A percentile compares a stretch with the other conserved stretches of the same genome.
Evolutionary conservation across 1,284 basidiomycete species (phyloP).

Genomic region (Tilletia horrida): DNA sequence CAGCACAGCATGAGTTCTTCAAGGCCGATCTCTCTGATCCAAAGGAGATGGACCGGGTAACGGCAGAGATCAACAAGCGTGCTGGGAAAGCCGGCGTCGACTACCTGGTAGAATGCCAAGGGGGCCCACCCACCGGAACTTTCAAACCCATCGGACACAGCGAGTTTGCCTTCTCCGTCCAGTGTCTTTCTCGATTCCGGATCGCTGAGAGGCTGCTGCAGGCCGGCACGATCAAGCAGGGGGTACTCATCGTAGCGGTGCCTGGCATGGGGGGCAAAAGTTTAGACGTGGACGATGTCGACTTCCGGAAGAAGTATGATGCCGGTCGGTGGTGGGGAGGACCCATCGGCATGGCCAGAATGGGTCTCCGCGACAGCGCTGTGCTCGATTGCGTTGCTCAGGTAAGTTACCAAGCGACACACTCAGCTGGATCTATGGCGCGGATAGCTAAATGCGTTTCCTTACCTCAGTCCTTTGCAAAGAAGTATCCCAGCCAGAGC

Average conservation of each 20-base stretch:
- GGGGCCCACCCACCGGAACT: slow-evolving; percentile 24
- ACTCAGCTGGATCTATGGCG: too few relatives aligned
- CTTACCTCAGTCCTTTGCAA: slow-evolving; percentile 21
- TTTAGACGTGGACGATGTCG: slow-evolving; percentile 47
- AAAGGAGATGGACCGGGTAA: slow-evolving; percentile 40
- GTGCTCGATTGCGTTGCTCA: slow-evolving; percentile 37
- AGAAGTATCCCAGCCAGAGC: slow-evolving; percentile 36
- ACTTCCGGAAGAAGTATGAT: slow-evolving; percentile 33
- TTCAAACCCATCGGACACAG: slow-evolving; percentile 25
- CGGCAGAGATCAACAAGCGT: slow-evolving; percentile 32
- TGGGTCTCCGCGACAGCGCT: slow-evolving; percentile 28
- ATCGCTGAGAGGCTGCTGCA: slow-evolving; percentile 52
- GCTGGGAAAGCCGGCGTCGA: slow-evolving; percentile 49
- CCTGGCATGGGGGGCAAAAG: slow-evolving; percentile 40
- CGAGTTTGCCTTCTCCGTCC: slow-evolving; percentile 54
- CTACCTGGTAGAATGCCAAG: slow-evolving; percentile 55
- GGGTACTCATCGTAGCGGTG: slow-evolving; percentile 47
- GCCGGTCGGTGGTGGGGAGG: slow-evolving; percentile 33
- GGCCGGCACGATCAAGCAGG: slow-evolving; percentile 45
- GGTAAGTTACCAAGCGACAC: too few relatives aligned
- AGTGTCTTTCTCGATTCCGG: slow-evolving; percentile 54
- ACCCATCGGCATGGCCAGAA: slow-evolving; percentile 26
- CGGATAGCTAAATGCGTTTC: too few relatives aligned
- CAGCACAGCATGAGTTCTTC: slow-evolving; percentile 49
- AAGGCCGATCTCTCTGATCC: slow-evolving; percentile 53